Evolutionary conservation across 192 early-diverging fungal genomes (phyloP).

Genomic region (Backusella circina): DNA sequence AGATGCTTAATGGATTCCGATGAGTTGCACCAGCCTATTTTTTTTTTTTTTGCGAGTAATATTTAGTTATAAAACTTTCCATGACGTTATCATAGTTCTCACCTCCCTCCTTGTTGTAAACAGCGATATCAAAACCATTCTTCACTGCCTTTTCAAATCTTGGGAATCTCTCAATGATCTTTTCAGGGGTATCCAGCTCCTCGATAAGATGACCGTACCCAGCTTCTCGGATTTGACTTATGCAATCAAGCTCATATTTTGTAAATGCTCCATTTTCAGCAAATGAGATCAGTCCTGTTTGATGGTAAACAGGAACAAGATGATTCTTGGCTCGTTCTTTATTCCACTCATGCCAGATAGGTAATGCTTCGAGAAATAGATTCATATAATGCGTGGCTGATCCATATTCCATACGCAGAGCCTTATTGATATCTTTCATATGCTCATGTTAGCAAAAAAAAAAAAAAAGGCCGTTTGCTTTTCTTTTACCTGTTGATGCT

Average conservation of each 20-base stretch:
- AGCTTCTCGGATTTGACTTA: conserved; percentile 20
- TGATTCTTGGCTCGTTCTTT: conserved; percentile 7
- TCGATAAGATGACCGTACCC: conserved; percentile 26
- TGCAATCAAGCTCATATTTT: conserved; percentile 14
- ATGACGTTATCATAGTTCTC: background rate
- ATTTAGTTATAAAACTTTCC: background rate
- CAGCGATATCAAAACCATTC: conserved; percentile 22
- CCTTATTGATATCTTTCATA: conserved; percentile 31
- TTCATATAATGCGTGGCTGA: conserved; percentile 18
- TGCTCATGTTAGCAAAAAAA: background rate
- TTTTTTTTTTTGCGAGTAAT: background rate
- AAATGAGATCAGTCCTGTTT: conserved; percentile 25
- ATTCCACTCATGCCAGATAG: conserved; percentile 28
- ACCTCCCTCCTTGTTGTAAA: conserved; percentile 32
- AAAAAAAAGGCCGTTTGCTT: background rate
- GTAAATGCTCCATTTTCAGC: conserved; percentile 10
- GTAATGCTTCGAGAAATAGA: conserved; percentile 17
- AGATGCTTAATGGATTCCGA: conserved; percentile 22
- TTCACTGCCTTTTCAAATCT: conserved; percentile 20
- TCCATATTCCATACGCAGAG: conserved; percentile 31
- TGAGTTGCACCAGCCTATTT: conserved; percentile 35
- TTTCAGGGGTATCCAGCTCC: conserved; percentile 10
- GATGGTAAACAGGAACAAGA: conserved; percentile 13
- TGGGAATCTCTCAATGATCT: conserved; percentile 22
- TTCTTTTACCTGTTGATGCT: conserved; percentile 32